Percentiles rank a stretch among this genome's conserved stretches.
Evolutionary conservation across 176 grass and related monocot species (phyloP).

Genomic region (Bromus sterilis): DNA sequence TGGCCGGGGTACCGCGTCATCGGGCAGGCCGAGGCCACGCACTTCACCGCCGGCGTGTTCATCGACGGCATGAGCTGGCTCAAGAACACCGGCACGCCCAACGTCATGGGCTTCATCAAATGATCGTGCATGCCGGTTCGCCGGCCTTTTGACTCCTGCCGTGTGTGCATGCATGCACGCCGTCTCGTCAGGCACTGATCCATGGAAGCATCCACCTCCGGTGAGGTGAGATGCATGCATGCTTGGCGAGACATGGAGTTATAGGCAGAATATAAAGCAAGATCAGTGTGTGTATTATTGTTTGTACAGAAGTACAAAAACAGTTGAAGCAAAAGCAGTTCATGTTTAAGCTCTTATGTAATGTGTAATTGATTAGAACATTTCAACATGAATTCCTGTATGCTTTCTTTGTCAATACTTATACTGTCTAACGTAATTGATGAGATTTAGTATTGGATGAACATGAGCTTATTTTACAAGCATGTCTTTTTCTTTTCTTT

Average conservation of each 20-base stretch:
- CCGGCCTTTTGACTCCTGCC: neutral
- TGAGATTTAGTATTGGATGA: neutral
- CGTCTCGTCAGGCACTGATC: neutral
- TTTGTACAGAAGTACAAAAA: neutral
- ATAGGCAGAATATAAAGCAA: neutral
- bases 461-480: neutral
- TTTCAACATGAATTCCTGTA: neutral
- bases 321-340: neutral
- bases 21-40: conserved; percentile 46
- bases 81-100: conserved; percentile 34
- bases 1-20: conserved; percentile 74
- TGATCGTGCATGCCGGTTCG: neutral
- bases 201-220: no score
- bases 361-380: neutral
- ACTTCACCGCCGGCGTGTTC: conserved; percentile 51
- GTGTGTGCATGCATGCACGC: neutral
- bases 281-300: neutral
- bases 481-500: neutral
- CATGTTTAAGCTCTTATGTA: neutral
- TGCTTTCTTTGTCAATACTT: neutral
- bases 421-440: neutral
- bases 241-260: neutral
- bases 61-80: conserved; percentile 52
- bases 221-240: no score
- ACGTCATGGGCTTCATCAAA: conserved; percentile 54